Percentiles rank a stretch among this genome's conserved stretches.
Conservation (phyloP, 2,329 filamentous ascomycete species). For the Arthrobotrys conoides region DNA sequence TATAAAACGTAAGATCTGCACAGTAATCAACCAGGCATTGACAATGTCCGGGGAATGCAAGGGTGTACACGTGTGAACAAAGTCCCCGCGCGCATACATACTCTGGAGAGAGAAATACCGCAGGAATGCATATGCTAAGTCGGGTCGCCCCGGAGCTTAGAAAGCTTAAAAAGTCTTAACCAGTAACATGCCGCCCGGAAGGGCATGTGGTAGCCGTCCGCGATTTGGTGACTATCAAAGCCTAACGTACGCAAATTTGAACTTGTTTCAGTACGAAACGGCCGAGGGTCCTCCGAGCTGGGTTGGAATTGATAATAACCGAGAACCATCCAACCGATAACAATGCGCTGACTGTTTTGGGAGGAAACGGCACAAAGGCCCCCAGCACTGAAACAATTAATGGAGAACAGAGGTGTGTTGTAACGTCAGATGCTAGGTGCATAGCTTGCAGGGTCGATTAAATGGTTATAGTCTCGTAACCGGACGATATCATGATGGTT, state of each 20-base stretch:
- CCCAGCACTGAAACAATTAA: too few relatives aligned
- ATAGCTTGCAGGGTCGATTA: too few relatives aligned
- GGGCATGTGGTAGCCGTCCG: constrained; percentile 11
- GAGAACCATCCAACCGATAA: too few relatives aligned
- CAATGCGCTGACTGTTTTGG: too few relatives aligned
- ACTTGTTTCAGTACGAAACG: not conserved
- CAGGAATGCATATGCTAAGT: constrained; percentile 7
- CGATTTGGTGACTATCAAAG: not conserved
- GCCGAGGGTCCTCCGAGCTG: not conserved
- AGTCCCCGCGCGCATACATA: not conserved
- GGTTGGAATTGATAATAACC: too few relatives aligned
- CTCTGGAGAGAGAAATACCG: not conserved
- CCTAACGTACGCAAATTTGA: not conserved
- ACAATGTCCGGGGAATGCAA: not conserved
- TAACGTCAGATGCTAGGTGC: too few relatives aligned
- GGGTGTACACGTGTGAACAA: not conserved
- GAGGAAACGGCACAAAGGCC: too few relatives aligned
- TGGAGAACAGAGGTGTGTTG: too few relatives aligned
- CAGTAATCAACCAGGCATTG: constrained; percentile 5
- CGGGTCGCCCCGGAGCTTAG: not conserved
- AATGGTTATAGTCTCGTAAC: too few relatives aligned
- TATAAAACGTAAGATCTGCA: constrained; percentile 16
- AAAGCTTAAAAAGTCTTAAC: constrained; percentile 7
- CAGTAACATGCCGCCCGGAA: not conserved
- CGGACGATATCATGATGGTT: too few relatives aligned